Conservation (phyloP, 768 basidiomycete genomes). For the Ramaria sp. region DNA sequence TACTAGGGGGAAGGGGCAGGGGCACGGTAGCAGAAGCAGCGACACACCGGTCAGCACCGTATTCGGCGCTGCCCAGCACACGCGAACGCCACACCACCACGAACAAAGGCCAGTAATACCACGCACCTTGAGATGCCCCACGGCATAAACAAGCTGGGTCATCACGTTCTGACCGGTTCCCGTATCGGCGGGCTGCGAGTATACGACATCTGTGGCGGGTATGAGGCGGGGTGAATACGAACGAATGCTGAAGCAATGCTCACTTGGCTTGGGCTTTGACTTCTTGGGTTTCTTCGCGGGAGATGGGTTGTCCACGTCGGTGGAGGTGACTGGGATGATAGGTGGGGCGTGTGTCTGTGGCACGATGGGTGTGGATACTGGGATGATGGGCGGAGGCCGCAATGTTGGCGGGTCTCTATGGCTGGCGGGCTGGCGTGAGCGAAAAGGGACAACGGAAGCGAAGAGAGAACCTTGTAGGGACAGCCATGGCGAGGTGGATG, state of each 20-base stretch:
- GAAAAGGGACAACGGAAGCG: too few species aligned
- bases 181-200: conserved; percentile 82
- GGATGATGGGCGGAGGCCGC: too few species aligned
- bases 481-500: too few species aligned
- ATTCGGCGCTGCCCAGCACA: too few species aligned
- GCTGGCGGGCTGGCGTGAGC: too few species aligned
- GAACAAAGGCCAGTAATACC: too few species aligned
- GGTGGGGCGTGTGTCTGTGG: background rate
- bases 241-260: background rate
- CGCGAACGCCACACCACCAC: too few species aligned
- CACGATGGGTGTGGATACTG: background rate
- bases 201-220: conserved; percentile 33
- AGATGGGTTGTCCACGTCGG: background rate
- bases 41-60: too few species aligned
- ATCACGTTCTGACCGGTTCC: conserved; percentile 74
- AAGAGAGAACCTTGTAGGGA: too few species aligned
- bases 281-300: conserved; percentile 6
- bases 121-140: conserved; percentile 69
- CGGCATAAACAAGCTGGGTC: conserved; percentile 79
- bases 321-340: conserved; percentile 2
- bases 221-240: background rate
- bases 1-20: too few species aligned
- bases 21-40: too few species aligned
- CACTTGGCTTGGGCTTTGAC: conserved; percentile 6
- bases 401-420: too few species aligned